phyloP scores from a whole-genome alignment of 2,329 filamentous ascomycete species.

The Aspergillus bombycis region DNA sequence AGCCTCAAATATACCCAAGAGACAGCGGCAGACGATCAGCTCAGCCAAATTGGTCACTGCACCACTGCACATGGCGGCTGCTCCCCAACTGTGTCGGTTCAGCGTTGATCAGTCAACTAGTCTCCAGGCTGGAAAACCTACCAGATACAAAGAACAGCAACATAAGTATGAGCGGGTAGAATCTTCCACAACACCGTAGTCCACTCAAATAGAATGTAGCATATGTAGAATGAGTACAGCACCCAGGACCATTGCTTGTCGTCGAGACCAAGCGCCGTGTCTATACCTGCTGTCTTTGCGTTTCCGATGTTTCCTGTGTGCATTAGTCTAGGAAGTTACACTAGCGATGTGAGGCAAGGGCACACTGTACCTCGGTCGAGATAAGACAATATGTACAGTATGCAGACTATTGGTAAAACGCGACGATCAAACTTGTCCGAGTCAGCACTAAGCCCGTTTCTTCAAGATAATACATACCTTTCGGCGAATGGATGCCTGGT shows the following conservation, averaged over 20 bases:
- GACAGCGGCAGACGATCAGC: conserved; percentile 24
- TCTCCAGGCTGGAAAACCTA: conserved; percentile 7
- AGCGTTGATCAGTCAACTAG: background rate
- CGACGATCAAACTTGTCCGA: conserved; percentile 25
- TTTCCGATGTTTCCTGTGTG: conserved; percentile 27
- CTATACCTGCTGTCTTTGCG: conserved; percentile 29
- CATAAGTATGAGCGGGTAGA: conserved; percentile 28
- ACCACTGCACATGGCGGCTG: conserved; percentile 29
- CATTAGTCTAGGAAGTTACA: background rate
- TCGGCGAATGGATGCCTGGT: conserved; percentile 1
- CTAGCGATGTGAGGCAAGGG: background rate
- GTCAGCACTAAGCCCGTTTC: background rate
- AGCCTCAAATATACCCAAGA: conserved; percentile 28
- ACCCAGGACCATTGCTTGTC: conserved; percentile 30
- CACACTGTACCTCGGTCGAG: conserved; percentile 25
- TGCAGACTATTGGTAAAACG: conserved; percentile 28
- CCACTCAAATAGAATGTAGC: conserved; percentile 31
- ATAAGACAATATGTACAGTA: conserved; percentile 29
- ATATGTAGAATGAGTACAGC: conserved; percentile 30
- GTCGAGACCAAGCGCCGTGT: conserved; percentile 22
- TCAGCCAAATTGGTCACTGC: conserved; percentile 25
- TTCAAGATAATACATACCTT: background rate
- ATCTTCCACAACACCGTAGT: conserved; percentile 30
- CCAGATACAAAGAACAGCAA: conserved; percentile 27
- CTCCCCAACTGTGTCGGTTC: conserved; percentile 25